Evolutionary conservation across 2,329 filamentous ascomycete species (phyloP).

Genomic region (Capronia coronata): DNA sequence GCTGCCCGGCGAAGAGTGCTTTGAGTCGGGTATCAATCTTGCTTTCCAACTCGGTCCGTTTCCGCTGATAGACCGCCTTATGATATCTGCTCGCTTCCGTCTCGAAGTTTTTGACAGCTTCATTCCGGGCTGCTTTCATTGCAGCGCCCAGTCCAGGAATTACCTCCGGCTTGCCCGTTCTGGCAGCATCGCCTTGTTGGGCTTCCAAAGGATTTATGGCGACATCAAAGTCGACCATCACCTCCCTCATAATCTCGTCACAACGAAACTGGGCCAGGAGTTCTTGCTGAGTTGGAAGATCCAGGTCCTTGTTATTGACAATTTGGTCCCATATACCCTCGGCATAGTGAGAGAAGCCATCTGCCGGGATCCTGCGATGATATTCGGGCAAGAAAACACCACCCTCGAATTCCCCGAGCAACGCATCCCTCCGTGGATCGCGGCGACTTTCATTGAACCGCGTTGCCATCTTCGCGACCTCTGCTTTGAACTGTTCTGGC

Average conservation of each 20-base stretch:
- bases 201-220: constrained; percentile 79
- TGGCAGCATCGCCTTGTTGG: constrained; percentile 67
- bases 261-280: constrained; percentile 94
- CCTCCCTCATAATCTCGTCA: constrained; percentile 90
- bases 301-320: constrained; percentile 95
- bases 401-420: constrained; percentile 62
- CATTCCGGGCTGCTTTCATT: constrained; percentile 65
- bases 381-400: constrained; percentile 90
- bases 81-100: constrained; percentile 88
- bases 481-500: constrained; percentile 77
- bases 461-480: constrained; percentile 70
- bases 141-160: constrained; percentile 66
- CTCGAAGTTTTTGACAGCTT: constrained; percentile 78
- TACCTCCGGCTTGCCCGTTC: constrained; percentile 65
- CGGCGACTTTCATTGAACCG: constrained; percentile 78
- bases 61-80: constrained; percentile 86
- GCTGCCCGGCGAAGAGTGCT: constrained; percentile 77
- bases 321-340: constrained; percentile 97
- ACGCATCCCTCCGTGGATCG: constrained; percentile 55
- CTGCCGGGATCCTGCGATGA: constrained; percentile 88
- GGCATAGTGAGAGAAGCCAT: constrained; percentile 92
- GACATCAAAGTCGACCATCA: constrained; percentile 74
- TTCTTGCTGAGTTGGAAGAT: constrained; percentile 94
- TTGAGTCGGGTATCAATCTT: constrained; percentile 89
- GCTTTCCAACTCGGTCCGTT: constrained; percentile 72